phyloP scores from a whole-genome alignment of 2,329 filamentous ascomycete species.

The Paraphoma chrysanthemicola region DNA sequence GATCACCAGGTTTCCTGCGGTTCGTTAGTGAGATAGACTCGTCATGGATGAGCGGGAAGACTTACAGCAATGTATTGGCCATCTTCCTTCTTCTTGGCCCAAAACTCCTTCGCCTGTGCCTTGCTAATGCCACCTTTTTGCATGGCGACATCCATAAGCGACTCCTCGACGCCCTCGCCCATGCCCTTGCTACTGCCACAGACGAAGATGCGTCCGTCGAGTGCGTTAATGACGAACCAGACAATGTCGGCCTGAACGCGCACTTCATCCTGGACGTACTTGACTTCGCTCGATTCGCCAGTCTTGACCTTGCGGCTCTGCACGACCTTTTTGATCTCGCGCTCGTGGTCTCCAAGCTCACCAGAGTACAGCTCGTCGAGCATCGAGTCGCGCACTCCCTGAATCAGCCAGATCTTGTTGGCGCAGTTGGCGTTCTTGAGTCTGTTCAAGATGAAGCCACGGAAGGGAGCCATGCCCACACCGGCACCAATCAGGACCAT shows the following conservation, averaged over 20 bases:
- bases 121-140: constrained; percentile 84
- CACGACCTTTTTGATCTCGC: constrained; percentile 57
- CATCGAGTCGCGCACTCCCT: constrained; percentile 91
- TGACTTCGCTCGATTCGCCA: constrained; percentile 66
- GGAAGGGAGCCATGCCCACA: constrained; percentile 96
- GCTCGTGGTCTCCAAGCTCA: constrained; percentile 78
- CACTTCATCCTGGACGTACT: constrained; percentile 97
- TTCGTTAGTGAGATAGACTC: neutral
- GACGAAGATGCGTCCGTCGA: constrained; percentile 96
- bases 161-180: constrained; percentile 93
- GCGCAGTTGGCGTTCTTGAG: constrained; percentile 94
- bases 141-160: constrained; percentile 90
- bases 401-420: constrained; percentile 97
- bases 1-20: neutral
- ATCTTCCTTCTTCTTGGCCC: constrained; percentile 87
- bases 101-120: constrained; percentile 85
- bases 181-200: constrained; percentile 95
- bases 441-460: constrained; percentile 93
- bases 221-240: constrained; percentile 94
- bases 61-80: constrained; percentile 90
- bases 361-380: constrained; percentile 96
- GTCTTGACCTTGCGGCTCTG: constrained; percentile 57
- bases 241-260: constrained; percentile 91
- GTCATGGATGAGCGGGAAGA: neutral
- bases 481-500: constrained; percentile 98